phyloP scores from a whole-genome alignment of 2,329 filamentous ascomycete genomes.

The Pseudogymnoascus sp. region DNA sequence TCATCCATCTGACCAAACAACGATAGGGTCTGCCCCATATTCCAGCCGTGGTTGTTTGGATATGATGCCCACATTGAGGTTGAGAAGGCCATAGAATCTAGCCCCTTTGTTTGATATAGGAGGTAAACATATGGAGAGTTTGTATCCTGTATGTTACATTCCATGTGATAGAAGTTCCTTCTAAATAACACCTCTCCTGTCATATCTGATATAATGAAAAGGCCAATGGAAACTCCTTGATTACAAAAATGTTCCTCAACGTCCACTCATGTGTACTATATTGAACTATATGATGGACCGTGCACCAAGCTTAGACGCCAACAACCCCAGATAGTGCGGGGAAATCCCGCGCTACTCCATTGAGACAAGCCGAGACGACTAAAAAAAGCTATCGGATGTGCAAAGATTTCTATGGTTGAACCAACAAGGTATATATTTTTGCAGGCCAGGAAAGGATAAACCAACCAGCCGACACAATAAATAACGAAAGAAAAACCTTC shows the following conservation, averaged over 20 bases:
- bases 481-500: background rate
- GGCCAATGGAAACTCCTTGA: background rate
- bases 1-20: background rate
- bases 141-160: background rate
- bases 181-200: background rate
- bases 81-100: slow-evolving; percentile 29
- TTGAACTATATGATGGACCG: background rate
- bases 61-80: slow-evolving; percentile 53
- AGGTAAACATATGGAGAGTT: no score
- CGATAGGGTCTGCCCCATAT: slow-evolving; percentile 47
- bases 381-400: background rate
- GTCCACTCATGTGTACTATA: background rate
- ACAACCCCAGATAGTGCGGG: slow-evolving; percentile 2
- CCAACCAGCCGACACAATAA: background rate
- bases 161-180: background rate
- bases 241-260: background rate
- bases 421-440: slow-evolving; percentile 1
- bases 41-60: slow-evolving; percentile 56
- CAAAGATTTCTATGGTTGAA: background rate
- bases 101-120: slow-evolving; percentile 13
- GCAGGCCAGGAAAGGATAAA: background rate
- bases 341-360: background rate
- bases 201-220: background rate
- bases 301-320: background rate
- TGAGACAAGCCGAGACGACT: background rate